These are phyloP conservation scores for Fusarium sp. DNA, from an alignment of 2,329 filamentous ascomycete species.

Conservation along the genomic window DNA sequence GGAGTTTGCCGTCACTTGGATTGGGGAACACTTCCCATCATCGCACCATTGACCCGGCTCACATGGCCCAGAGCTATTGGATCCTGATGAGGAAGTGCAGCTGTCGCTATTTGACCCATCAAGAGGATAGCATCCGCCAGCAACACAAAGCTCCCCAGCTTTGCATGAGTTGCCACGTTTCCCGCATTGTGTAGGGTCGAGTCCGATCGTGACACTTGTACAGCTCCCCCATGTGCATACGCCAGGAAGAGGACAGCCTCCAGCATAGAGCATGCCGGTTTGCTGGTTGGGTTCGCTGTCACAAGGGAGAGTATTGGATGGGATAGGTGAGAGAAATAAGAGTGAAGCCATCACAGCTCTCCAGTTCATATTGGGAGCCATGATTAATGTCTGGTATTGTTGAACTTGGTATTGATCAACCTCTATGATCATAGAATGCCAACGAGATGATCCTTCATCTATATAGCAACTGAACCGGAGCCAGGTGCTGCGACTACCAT, in stretches of 20 bases:
- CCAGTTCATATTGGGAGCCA: constrained; percentile 21
- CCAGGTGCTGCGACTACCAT: too few relatives aligned
- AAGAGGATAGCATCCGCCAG: constrained; percentile 20
- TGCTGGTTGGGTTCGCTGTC: not conserved
- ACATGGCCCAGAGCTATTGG: constrained; percentile 1
- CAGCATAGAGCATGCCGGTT: constrained; percentile 13
- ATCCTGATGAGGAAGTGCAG: not conserved
- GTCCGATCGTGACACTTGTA: constrained; percentile 27
- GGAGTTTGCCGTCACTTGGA: constrained; percentile 19
- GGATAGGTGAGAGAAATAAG: not conserved
- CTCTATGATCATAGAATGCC: not conserved
- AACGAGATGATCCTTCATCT: constrained; percentile 1
- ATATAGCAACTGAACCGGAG: constrained; percentile 12
- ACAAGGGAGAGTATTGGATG: not conserved
- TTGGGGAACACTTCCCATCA: constrained; percentile 17
- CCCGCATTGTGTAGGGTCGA: constrained; percentile 23
- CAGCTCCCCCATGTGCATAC: constrained; percentile 30
- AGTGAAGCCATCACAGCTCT: constrained; percentile 1
- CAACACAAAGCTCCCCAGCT: constrained; percentile 29
- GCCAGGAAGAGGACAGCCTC: constrained; percentile 24
- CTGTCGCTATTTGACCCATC: not conserved
- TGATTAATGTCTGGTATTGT: not conserved
- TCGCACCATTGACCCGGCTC: constrained; percentile 30
- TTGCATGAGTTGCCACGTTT: constrained; percentile 18
- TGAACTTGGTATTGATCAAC: constrained; percentile 17